These are phyloP conservation scores for Boletus vermiculosoides DNA, from an alignment of 768 basidiomycete genomes.

Conservation along the genomic window DNA sequence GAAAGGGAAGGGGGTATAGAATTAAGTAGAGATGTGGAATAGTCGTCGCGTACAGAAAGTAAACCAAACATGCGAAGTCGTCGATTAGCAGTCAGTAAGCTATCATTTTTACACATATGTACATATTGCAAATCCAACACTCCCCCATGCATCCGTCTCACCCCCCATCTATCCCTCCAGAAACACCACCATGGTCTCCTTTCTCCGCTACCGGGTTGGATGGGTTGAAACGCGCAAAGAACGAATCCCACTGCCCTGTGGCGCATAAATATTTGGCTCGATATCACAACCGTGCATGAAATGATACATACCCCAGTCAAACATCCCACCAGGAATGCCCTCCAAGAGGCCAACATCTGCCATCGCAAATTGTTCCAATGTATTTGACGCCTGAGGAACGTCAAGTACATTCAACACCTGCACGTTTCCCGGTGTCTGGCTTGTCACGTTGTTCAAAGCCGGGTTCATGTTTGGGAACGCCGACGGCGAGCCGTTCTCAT, in stretches of 20 bases:
- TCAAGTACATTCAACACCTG: constrained; percentile 80
- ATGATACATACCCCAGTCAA: constrained; percentile 72
- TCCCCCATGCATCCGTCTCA: not conserved
- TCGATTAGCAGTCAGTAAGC: constrained; percentile 15
- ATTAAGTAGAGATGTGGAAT: constrained; percentile 19
- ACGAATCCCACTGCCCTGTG: constrained; percentile 79
- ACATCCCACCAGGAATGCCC: constrained; percentile 81
- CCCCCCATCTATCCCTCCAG: not conserved
- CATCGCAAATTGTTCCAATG: constrained; percentile 62
- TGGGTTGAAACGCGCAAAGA: constrained; percentile 61
- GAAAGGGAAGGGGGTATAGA: constrained; percentile 21
- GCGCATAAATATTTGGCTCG: not conserved
- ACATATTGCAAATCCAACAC: constrained; percentile 9
- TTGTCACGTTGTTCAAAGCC: constrained; percentile 54
- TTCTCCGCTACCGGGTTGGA: constrained; percentile 7
- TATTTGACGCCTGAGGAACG: constrained; percentile 50
- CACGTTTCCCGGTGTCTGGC: constrained; percentile 47
- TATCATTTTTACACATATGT: constrained; percentile 15
- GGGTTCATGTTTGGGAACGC: constrained; percentile 67
- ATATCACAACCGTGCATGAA: constrained; percentile 11
- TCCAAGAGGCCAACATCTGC: constrained; percentile 70
- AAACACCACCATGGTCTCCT: not conserved
- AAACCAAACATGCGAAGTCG: not conserved
- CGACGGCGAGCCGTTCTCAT: constrained; percentile 23
- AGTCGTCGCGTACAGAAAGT: constrained; percentile 2